Percentiles rank a stretch among this genome's conserved stretches.
Conservation (phyloP, 805 yeast species). For the Zygosaccharomyces bailii region DNA sequence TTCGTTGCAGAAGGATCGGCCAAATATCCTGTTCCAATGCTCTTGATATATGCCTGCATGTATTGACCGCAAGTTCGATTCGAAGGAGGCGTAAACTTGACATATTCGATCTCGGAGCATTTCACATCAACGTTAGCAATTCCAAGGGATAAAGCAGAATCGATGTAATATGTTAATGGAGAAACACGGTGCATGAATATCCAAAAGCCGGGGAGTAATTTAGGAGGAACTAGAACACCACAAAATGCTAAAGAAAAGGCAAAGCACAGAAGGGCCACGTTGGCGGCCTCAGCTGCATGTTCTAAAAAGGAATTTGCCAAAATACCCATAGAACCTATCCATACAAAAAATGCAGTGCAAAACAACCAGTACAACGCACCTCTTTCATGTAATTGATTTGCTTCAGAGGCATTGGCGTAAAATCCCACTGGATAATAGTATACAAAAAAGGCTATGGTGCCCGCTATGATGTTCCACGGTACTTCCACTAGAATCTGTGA, state of each 20-base stretch:
- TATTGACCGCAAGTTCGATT: slow-evolving; percentile 59
- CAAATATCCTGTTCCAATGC: slow-evolving; percentile 47
- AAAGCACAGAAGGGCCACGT: slow-evolving; percentile 52
- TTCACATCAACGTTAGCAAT: slow-evolving; percentile 47
- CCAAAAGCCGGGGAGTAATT: slow-evolving; percentile 71
- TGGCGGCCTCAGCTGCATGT: slow-evolving; percentile 60
- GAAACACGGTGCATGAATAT: slow-evolving; percentile 70
- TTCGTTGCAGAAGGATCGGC: slow-evolving; percentile 46
- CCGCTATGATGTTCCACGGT: slow-evolving; percentile 59
- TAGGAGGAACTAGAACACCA: slow-evolving; percentile 66
- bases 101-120: slow-evolving; percentile 49
- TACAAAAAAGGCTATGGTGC: slow-evolving; percentile 57
- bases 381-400: slow-evolving; percentile 47
- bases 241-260: slow-evolving; percentile 67
- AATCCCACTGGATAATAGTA: slow-evolving; percentile 75
- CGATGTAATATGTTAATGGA: slow-evolving; percentile 65
- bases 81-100: slow-evolving; percentile 48
- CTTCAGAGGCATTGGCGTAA: slow-evolving; percentile 55
- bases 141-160: slow-evolving; percentile 52
- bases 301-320: slow-evolving; percentile 57
- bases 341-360: slow-evolving; percentile 48
- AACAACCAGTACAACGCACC: slow-evolving; percentile 54
- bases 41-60: slow-evolving; percentile 39
- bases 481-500: slow-evolving; percentile 64
- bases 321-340: slow-evolving; percentile 56